Percentiles rank a stretch among this genome's conserved stretches.
These are phyloP conservation scores for Rhodamnia rubescens DNA, from an alignment of 345 rosid species.

Conservation along the genomic window DNA sequence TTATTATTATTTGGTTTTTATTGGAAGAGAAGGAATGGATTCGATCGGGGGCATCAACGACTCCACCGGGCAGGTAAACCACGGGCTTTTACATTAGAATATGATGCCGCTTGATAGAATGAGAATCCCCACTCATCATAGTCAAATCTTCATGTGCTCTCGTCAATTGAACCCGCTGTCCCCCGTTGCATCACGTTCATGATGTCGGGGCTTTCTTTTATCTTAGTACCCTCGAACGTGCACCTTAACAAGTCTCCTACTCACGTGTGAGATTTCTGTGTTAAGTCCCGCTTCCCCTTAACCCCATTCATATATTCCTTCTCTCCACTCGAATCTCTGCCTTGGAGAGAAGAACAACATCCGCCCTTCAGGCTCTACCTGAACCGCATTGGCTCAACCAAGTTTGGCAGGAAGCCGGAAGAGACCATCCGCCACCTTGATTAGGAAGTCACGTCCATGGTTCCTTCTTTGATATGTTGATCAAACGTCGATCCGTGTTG, in stretches of 20 bases:
- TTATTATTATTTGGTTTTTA: background rate
- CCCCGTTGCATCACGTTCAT: background rate
- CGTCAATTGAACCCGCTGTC: background rate
- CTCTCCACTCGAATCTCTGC: background rate
- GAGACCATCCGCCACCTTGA: background rate
- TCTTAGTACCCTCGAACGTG: fast-evolving
- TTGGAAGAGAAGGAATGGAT: background rate
- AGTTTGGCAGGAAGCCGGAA: too few relatives aligned
- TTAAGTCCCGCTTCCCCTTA: background rate
- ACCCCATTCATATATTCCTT: background rate
- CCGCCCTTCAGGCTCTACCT: background rate
- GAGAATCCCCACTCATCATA: background rate
- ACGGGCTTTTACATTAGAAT: background rate
- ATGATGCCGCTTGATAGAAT: background rate
- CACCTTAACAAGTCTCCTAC: background rate
- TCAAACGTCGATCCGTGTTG: background rate
- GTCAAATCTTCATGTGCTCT: background rate
- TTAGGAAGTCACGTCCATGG: background rate
- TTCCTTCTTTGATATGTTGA: background rate
- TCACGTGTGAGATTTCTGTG: fast-evolving
- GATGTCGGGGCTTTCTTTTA: background rate
- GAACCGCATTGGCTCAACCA: background rate
- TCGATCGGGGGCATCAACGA: background rate
- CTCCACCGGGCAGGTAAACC: background rate
- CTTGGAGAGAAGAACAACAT: background rate